A percentile compares a stretch with the other conserved stretches of the same genome.
Conservation (phyloP, 352 stramenopile species). For the Phytopythium chamaehyphon region DNA sequence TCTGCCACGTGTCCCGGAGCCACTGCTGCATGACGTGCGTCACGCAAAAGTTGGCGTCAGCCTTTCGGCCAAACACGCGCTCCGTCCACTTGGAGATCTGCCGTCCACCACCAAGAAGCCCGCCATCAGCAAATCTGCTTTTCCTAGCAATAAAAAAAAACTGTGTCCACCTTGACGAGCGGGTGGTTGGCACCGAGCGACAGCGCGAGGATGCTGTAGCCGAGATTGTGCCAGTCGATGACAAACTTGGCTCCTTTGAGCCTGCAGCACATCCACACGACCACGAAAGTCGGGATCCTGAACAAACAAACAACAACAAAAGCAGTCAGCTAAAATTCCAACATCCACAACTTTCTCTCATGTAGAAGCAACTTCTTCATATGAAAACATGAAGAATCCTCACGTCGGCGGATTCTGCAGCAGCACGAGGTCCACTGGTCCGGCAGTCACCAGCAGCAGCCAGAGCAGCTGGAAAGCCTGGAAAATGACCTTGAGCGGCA, state of each 20-base stretch:
- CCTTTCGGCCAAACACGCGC: constrained; percentile 86
- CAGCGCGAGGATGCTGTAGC: constrained; percentile 95
- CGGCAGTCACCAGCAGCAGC: constrained; percentile 66
- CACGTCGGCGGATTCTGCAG: constrained; percentile 98
- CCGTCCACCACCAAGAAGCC: neutral
- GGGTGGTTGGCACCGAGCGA: constrained; percentile 54
- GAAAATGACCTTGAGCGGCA: constrained; percentile 74
- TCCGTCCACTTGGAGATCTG: constrained; percentile 84
- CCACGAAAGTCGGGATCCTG: constrained; percentile 93
- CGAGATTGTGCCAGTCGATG: constrained; percentile 99
- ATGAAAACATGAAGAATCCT: no score
- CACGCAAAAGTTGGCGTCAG: constrained; percentile 96
- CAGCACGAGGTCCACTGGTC: constrained; percentile 90
- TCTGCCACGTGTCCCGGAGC: constrained; percentile 88
- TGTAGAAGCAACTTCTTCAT: no score
- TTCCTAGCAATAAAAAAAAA: no score
- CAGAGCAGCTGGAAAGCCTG: constrained; percentile 81
- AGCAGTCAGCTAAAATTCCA: no score
- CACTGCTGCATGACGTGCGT: constrained; percentile 95
- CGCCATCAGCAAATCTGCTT: neutral
- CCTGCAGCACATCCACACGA: constrained; percentile 77
- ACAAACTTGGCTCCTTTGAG: constrained; percentile 90
- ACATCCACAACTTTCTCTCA: no score
- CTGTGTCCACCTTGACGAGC: constrained; percentile 81
- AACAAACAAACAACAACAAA: no score